Percentiles rank a stretch among this genome's conserved stretches.
These are phyloP conservation scores for Allium fistulosum DNA, from an alignment of 106 monocot genomes.

Conservation along the genomic window DNA sequence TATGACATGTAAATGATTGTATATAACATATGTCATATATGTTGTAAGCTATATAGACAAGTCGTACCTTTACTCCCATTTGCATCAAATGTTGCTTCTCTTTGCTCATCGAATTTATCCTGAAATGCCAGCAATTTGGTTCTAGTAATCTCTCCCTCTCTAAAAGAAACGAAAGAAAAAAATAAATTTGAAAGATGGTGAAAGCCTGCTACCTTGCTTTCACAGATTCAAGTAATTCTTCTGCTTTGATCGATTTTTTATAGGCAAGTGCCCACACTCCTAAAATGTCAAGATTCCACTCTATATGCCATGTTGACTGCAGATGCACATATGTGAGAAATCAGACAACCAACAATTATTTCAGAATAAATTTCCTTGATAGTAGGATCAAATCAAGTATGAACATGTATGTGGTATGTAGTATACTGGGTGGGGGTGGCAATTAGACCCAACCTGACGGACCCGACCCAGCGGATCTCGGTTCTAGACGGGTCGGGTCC, in stretches of 20 bases:
- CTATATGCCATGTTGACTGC: slow-evolving; percentile 67
- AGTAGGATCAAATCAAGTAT: too few species aligned
- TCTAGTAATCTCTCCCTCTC: too few species aligned
- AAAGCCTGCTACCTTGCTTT: slow-evolving; percentile 40
- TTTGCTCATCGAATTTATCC: slow-evolving; percentile 35
- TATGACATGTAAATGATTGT: too few species aligned
- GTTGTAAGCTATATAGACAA: neutral
- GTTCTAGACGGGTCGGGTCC: too few species aligned
- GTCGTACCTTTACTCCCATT: slow-evolving; percentile 40
- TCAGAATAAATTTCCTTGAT: too few species aligned
- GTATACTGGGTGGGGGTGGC: too few species aligned
- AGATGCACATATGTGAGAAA: slow-evolving; percentile 6
- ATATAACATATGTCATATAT: too few species aligned
- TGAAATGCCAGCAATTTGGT: slow-evolving; percentile 15
- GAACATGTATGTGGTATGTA: too few species aligned
- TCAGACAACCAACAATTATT: too few species aligned
- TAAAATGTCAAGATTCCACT: slow-evolving; percentile 77
- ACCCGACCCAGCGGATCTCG: too few species aligned
- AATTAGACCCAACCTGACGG: too few species aligned
- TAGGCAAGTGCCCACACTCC: slow-evolving; percentile 65
- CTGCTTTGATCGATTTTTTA: slow-evolving; percentile 27
- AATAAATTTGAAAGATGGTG: neutral
- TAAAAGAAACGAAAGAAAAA: too few species aligned
- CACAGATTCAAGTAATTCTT: slow-evolving; percentile 48
- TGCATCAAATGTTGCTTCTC: slow-evolving; percentile 58